Evolutionary conservation across 306 rosid species (phyloP), one percentile per base, ranked within the genome.

Genomic region (Fragaria ananassa): DNA sequence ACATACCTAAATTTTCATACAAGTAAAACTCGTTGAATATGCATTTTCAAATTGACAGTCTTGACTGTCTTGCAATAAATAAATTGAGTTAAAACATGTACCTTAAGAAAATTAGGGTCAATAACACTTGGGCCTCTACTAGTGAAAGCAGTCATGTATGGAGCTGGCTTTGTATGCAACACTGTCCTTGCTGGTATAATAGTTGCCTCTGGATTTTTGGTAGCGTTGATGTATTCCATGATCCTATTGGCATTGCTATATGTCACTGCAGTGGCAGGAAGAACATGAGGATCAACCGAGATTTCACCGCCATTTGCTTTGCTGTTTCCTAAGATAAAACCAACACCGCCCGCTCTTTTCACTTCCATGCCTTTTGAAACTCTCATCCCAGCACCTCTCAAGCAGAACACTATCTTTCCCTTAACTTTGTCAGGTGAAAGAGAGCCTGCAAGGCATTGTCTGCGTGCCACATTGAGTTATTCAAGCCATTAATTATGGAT

Each of bases 111-210:
- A 70, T 81, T 84, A 39, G 92, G 95, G 56, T 94, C 97, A 76
- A 94, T 47, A 35, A 79, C 35, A 74, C 91, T 94, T n/a, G 98
- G 98, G 80, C 98, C 97, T 83, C 98, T 85, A 46, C 97, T 92
- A 49, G 91, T 71, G 86, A 94, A 94, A 27, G 83, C 34, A 46
- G 98, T 87, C 88, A 94, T 81, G 74, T 72, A 81, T 27, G 98
- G 98, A 60, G 98, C 98, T 70, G 98, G 96, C 80, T 82, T 92
- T 18, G 90, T 71, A 25, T 86, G 58, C 8, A 92, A 41, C 25
- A 86, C 75, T 8, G 98, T 94, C 77, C 7, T 81, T 27, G 87
- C 97, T 3, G 91, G 89, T 34, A 87, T 50, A 70, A 94, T 83
- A 41, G 72, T 78, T n/a, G 95, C 96, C 51, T 42, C 79, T 58